phyloP scores from a whole-genome alignment of 352 stramenopile genomes.

The Phytophthora tentaculata region DNA sequence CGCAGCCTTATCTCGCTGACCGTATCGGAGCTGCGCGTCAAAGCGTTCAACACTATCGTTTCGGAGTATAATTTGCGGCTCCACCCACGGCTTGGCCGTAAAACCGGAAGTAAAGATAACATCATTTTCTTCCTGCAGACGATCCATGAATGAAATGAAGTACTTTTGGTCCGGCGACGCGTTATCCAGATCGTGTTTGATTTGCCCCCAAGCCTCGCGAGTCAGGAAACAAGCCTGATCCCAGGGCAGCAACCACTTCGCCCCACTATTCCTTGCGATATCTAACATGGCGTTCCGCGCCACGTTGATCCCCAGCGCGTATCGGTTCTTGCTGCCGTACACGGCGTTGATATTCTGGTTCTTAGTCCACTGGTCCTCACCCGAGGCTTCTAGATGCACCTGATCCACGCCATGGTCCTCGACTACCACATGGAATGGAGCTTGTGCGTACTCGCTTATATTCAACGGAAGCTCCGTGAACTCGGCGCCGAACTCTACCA shows the following conservation, averaged over 20 bases:
- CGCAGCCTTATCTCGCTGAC: slow-evolving; percentile 57
- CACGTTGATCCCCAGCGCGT: slow-evolving; percentile 56
- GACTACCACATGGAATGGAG: slow-evolving; percentile 50
- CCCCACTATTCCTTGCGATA: slow-evolving; percentile 39
- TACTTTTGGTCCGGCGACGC: slow-evolving; percentile 48
- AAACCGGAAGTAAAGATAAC: slow-evolving; percentile 45
- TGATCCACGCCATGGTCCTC: slow-evolving; percentile 47
- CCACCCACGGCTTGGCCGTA: slow-evolving; percentile 46
- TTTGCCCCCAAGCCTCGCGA: slow-evolving; percentile 45
- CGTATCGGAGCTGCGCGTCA: slow-evolving; percentile 60
- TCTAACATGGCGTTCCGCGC: slow-evolving; percentile 59
- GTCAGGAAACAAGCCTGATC: slow-evolving; percentile 65
- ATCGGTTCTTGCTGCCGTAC: slow-evolving; percentile 59
- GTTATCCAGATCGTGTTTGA: slow-evolving; percentile 37
- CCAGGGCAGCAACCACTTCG: slow-evolving; percentile 58
- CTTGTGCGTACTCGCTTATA: slow-evolving; percentile 38
- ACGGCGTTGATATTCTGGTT: slow-evolving; percentile 43
- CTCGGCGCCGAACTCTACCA: slow-evolving; percentile 38
- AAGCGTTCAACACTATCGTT: slow-evolving; percentile 53
- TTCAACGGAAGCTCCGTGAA: slow-evolving; percentile 56
- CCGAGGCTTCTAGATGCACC: slow-evolving; percentile 29
- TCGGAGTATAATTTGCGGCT: slow-evolving; percentile 69
- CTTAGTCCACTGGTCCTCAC: slow-evolving; percentile 39
- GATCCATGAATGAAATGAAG: slow-evolving; percentile 61
- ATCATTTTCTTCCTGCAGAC: slow-evolving; percentile 52